Evolutionary conservation across 2,329 filamentous ascomycete genomes (phyloP).

Genomic region (Orbilia ellipsospora): DNA sequence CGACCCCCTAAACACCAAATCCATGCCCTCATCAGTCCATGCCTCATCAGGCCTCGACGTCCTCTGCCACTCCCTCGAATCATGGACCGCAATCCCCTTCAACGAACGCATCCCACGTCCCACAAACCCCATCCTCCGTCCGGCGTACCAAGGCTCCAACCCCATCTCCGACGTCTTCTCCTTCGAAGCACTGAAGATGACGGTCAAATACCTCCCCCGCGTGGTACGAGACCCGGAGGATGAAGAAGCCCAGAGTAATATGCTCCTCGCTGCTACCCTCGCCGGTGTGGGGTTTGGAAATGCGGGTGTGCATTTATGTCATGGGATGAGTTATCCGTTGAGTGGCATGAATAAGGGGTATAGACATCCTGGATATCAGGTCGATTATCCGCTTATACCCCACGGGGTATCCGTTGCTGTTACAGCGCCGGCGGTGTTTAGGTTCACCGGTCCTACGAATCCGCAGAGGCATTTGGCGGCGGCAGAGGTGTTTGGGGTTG

Average conservation of each 20-base stretch:
- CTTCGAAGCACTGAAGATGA: slow-evolving; percentile 81
- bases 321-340: slow-evolving; percentile 97
- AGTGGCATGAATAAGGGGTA: slow-evolving; percentile 90
- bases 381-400: slow-evolving; percentile 82
- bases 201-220: slow-evolving; percentile 90
- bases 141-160: slow-evolving; percentile 96
- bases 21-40: slow-evolving; percentile 95
- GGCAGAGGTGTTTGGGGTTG: slow-evolving; percentile 89
- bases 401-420: slow-evolving; percentile 70
- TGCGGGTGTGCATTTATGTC: slow-evolving; percentile 89
- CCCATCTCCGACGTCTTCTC: slow-evolving; percentile 98
- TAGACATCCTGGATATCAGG: slow-evolving; percentile 85
- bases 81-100: slow-evolving; percentile 97
- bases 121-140: slow-evolving; percentile 86
- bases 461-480: slow-evolving; percentile 90
- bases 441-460: slow-evolving; percentile 89
- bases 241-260: slow-evolving; percentile 89
- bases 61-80: slow-evolving; percentile 92
- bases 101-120: slow-evolving; percentile 85
- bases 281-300: slow-evolving; percentile 98
- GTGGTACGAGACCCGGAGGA: slow-evolving; percentile 90
- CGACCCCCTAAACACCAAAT: slow-evolving; percentile 84
- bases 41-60: slow-evolving; percentile 93
- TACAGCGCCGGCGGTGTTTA: slow-evolving; percentile 85
- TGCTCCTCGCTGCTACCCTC: slow-evolving; percentile 92